Evolutionary conservation across 306 rosid genomes (phyloP).

Genomic region (Trichosanthes truncata): DNA sequence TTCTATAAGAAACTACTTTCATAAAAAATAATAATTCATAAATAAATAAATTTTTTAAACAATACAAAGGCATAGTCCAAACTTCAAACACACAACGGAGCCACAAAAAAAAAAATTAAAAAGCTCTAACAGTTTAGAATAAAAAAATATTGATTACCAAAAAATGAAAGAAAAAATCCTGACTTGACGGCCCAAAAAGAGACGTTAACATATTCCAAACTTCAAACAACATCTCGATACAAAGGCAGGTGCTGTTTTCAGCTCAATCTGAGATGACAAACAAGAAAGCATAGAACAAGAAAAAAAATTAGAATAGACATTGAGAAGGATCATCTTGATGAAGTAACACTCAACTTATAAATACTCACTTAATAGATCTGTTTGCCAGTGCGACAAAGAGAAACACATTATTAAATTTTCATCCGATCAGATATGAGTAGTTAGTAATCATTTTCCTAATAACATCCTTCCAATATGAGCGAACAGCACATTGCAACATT

Average conservation of each 20-base stretch:
- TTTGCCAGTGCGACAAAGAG: background rate
- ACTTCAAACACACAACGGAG: background rate
- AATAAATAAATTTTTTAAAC: background rate
- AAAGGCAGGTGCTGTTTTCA: conserved; percentile 92
- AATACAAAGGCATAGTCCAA: background rate
- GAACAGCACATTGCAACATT: background rate
- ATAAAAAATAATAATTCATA: too few relatives aligned
- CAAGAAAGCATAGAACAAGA: background rate
- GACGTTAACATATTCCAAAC: background rate
- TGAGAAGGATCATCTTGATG: background rate
- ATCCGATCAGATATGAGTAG: background rate
- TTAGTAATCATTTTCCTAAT: background rate
- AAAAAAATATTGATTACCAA: too few relatives aligned
- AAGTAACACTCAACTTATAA: background rate
- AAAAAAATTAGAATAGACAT: background rate
- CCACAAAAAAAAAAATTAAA: background rate
- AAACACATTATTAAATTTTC: background rate
- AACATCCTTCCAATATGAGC: background rate
- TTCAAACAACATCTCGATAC: background rate
- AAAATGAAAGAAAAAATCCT: background rate
- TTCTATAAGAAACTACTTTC: too few relatives aligned
- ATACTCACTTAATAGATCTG: background rate
- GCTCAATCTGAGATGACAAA: conserved; percentile 50
- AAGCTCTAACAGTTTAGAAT: too few relatives aligned
- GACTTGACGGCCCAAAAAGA: background rate